Evolutionary conservation across 345 rosid genomes (phyloP), one percentile per base, ranked within the genome.

Genomic region (Syzygium aqueum): DNA sequence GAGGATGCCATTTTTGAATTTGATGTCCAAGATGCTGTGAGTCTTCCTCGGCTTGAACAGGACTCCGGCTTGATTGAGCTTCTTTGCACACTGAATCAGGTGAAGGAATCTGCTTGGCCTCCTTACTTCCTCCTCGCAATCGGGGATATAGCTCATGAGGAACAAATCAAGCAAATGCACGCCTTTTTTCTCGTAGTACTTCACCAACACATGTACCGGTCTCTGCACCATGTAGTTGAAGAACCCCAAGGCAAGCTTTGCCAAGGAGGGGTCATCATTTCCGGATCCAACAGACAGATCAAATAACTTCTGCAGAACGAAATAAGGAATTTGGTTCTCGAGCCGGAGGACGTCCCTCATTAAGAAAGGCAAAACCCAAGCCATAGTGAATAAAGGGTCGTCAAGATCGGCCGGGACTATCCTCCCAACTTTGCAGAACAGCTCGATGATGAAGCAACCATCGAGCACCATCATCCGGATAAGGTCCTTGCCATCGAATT

Each of bases 161-260:
- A 97, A 89, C 80, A 95, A 89, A 89, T 97, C 98, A 1, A 97
- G 97, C 67, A 96, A 91, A 88, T 96, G 99, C 73, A 85, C 92
- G 11, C 92, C 93, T 52, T 28, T 51, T 40, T 88, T 89, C 49
- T 90, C 52, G 23, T 80, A 52, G 88, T 88, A 86, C 37, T 57
- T 91, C 2, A 89, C 85, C 21, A 95, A 86, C 21, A 90, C 88
- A 33, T 87, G 80, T 2, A 89, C 91, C 19, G 93, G 88, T 65
- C 96, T 89, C 59, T 90, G 92, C 85, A 93, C 88, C 9, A 5
- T 85, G 85, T 96, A 15, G 90, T 94, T 95, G 89, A 96, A 96
- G 91, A 96, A 95, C n/a, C 83, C 87, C 50, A 96, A 87, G 17
- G 94, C 96, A 27, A 96, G 89, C 50, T 87, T 59, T 10, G 91